Evolutionary conservation across 2,329 filamentous ascomycete genomes (phyloP).

Genomic region (Fonsecaea monophora): DNA sequence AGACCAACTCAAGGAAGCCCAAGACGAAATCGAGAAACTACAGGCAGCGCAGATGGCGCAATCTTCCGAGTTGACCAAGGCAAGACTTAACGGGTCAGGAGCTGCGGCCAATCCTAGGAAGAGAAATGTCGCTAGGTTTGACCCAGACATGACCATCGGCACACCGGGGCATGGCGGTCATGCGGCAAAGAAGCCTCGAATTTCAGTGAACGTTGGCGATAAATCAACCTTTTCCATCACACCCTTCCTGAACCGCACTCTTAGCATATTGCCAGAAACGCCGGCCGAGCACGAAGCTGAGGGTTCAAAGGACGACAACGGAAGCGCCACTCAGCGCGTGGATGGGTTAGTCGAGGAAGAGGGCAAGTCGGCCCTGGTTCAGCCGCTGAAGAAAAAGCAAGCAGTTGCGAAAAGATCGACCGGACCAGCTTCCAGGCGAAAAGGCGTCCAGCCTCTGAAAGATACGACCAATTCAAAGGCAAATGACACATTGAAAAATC

Average conservation of each 20-base stretch:
- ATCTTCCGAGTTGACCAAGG: conserved; percentile 40
- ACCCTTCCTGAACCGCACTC: conserved; percentile 83
- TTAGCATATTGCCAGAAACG: conserved; percentile 60
- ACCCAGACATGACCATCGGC: conserved; percentile 56
- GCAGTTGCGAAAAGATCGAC: conserved; percentile 17
- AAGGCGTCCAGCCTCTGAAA: conserved; percentile 41
- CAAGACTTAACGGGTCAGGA: conserved; percentile 35
- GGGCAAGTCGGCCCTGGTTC: conserved; percentile 12
- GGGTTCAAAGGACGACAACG: conserved; percentile 41
- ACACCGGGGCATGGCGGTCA: conserved; percentile 58
- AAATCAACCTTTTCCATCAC: conserved; percentile 95
- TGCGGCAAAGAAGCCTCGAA: conserved; percentile 63
- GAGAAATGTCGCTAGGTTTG: conserved; percentile 53
- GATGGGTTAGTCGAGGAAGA: conserved; percentile 30
- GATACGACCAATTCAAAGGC: conserved; percentile 51
- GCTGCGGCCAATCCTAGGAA: conserved; percentile 45
- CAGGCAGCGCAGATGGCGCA: conserved; percentile 48
- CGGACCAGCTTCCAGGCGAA: conserved; percentile 16
- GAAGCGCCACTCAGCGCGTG: conserved; percentile 21
- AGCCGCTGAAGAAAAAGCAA: conserved; percentile 20
- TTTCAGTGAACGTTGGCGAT: conserved; percentile 72
- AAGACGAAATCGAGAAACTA: conserved; percentile 56
- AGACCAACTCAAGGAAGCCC: conserved; percentile 73
- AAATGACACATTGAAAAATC: conserved; percentile 42
- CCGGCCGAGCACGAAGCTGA: conserved; percentile 42